A percentile compares a stretch with the other conserved stretches of the same genome.
phyloP scores from a whole-genome alignment of 2,329 filamentous ascomycete genomes.

The Apiospora aurea region DNA sequence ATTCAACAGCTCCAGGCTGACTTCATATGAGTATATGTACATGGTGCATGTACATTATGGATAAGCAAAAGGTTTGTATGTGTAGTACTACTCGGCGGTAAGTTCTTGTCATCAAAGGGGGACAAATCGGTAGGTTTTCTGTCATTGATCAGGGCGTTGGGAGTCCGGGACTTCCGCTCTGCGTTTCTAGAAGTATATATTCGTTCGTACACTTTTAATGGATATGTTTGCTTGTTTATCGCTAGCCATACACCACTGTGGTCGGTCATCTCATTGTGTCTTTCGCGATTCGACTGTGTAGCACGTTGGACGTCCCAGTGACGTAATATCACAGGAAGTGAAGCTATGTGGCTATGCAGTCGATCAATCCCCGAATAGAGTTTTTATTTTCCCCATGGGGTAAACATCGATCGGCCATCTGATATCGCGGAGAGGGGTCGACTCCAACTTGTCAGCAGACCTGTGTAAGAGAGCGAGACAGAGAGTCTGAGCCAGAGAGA shows the following conservation, averaged over 20 bases:
- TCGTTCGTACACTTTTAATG: too few species aligned
- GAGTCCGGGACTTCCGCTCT: background rate
- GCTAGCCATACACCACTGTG: background rate
- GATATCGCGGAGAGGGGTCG: conserved; percentile 7
- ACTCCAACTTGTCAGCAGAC: conserved; percentile 16
- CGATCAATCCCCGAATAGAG: conserved; percentile 7
- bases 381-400: conserved; percentile 14
- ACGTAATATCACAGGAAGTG: background rate
- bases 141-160: background rate
- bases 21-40: background rate
- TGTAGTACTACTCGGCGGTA: background rate
- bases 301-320: background rate
- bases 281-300: background rate
- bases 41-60: background rate
- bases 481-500: background rate
- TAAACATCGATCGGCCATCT: conserved; percentile 7
- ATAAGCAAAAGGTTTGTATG: background rate
- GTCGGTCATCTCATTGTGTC: background rate
- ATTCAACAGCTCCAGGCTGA: background rate
- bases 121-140: background rate
- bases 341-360: conserved; percentile 6
- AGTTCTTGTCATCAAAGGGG: background rate
- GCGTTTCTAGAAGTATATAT: background rate
- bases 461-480: background rate
- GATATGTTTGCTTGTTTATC: background rate